Conservation (phyloP, 2,329 filamentous ascomycete species). For the Albophoma yamanashiensis region DNA sequence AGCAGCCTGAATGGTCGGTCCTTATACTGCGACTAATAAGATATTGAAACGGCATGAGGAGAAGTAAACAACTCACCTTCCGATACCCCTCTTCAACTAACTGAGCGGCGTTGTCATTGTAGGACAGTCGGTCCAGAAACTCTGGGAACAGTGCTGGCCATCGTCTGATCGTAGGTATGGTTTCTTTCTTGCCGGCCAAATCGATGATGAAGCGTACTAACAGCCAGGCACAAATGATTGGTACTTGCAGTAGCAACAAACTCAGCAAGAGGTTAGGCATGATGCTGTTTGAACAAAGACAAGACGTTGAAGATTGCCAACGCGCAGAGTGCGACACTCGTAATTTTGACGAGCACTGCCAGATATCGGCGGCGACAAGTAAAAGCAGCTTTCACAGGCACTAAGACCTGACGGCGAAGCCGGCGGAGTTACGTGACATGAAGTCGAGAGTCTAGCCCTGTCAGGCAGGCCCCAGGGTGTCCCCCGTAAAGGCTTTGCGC, state of each 20-base stretch:
- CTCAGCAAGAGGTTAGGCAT: background rate
- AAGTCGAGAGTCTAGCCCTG: background rate
- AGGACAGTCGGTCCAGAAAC: constrained; percentile 6
- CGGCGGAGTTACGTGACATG: background rate
- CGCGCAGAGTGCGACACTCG: background rate
- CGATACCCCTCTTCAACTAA: constrained; percentile 5
- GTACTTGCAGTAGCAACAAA: background rate
- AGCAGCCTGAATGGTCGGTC: constrained; percentile 5
- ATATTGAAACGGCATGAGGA: too few species aligned
- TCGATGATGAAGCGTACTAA: background rate
- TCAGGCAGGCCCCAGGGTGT: background rate
- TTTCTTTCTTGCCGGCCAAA: background rate
- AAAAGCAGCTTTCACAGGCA: background rate
- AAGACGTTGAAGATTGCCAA: background rate
- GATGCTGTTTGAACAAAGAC: background rate
- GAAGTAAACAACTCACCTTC: background rate
- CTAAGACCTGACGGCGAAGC: too few species aligned
- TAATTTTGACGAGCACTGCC: background rate
- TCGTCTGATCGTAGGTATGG: constrained; percentile 2
- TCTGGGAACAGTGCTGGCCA: constrained; percentile 5
- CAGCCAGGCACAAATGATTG: background rate
- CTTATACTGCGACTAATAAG: background rate
- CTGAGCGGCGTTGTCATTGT: constrained; percentile 2
- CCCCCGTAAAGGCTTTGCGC: background rate
- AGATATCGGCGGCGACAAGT: background rate